phyloP scores from a whole-genome alignment of 2,329 filamentous ascomycete species.

The Corinectria fuckeliana region DNA sequence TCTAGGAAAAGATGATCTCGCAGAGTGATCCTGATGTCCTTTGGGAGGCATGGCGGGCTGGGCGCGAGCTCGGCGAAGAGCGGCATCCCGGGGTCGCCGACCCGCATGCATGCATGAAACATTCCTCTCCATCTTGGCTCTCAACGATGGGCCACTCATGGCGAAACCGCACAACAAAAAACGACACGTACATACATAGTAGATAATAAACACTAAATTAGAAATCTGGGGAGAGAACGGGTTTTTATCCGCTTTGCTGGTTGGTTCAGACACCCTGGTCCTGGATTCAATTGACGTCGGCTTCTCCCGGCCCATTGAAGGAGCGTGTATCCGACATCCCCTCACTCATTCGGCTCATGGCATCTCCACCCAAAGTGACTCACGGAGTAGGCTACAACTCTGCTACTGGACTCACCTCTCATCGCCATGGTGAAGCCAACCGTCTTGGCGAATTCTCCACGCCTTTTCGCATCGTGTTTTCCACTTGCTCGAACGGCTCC shows the following conservation, averaged over 20 bases:
- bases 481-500: neutral
- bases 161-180: too few relatives aligned
- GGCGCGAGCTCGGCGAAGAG: conserved; percentile 32
- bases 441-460: neutral
- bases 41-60: neutral
- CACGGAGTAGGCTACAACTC: neutral
- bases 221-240: too few relatives aligned
- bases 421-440: conserved; percentile 10
- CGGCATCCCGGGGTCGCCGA: too few relatives aligned
- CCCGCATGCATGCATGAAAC: too few relatives aligned
- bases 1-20: conserved; percentile 27
- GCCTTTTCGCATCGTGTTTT: neutral
- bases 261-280: neutral
- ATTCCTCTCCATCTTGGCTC: too few relatives aligned
- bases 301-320: conserved; percentile 7
- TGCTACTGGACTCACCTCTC: neutral
- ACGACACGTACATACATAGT: too few relatives aligned
- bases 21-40: conserved; percentile 22
- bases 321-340: conserved; percentile 2
- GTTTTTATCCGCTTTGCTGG: too few relatives aligned
- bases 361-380: conserved; percentile 9
- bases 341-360: conserved; percentile 6
- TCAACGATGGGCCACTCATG: too few relatives aligned
- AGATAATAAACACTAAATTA: too few relatives aligned
- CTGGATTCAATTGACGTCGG: conserved; percentile 1